Evolutionary conservation across 2,329 filamentous ascomycete species (phyloP), one percentile per base, ranked within the genome.

Genomic region (Calonectria multiphialidica): DNA sequence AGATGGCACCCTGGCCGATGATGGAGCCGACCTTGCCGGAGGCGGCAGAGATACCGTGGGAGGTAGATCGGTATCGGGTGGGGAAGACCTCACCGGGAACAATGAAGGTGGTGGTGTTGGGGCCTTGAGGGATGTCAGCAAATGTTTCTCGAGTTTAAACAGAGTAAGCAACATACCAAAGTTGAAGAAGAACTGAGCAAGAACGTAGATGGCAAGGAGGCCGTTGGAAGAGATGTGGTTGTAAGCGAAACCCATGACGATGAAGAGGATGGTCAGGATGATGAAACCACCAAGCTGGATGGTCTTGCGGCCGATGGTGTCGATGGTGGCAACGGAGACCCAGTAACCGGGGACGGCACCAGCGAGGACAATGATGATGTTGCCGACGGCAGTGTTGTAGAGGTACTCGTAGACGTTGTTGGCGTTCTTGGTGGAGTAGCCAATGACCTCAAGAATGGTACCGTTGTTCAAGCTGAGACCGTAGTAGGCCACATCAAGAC

Each of bases 301-400:
- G 1, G 93, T 90, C 86, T 95, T 95, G 79, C 94, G 93, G 66
- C 94, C 94, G 16, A 95, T 78, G 1, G 89, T 93, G 83, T 96
- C 94, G 69, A 95, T 90, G 1, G 90, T 91, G 1, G 91, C 91
- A 7, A 95, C 93, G 0, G 93, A 94, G 18, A 95, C 89, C 94
- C 94, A 96, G 87, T 96, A 96, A 16, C 94, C 94, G 0, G 94
- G 94, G 16, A 96, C 93, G 59, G 94, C 93, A 70, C 94, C 94
- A 5, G 94, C 94, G 71, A 93, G 91, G 76, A 95, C 92, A 63
- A 96, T 89, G 76, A 96, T 94, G 77, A 96, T 85, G 85, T 96
- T 95, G 12, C 94, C 94, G 23, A 95, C 89, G 62, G 94, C 93
- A 9, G 91, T 94, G 84, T 94, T 94, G 86, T 91, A 92, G 73